phyloP scores from a whole-genome alignment of 768 basidiomycete species.

The Podaxis sp. region DNA sequence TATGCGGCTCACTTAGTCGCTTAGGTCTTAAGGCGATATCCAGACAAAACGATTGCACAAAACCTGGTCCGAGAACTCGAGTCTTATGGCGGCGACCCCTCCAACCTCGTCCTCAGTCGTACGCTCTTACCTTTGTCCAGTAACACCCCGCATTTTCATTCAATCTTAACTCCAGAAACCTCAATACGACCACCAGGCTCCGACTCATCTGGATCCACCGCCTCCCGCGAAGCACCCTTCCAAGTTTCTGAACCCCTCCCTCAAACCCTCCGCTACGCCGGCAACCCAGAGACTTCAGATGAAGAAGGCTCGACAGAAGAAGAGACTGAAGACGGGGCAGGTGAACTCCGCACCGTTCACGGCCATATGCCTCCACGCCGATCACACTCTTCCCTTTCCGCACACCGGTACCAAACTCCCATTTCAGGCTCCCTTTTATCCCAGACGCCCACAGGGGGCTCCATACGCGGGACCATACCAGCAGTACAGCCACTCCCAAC shows the following conservation, averaged over 20 bases:
- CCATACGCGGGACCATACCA: constrained; percentile 38
- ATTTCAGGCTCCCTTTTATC: constrained; percentile 59
- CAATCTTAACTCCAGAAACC: constrained; percentile 28
- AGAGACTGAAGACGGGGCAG: constrained; percentile 41
- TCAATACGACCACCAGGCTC: constrained; percentile 49
- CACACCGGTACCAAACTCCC: constrained; percentile 76
- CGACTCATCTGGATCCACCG: constrained; percentile 61
- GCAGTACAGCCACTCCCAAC: constrained; percentile 67
- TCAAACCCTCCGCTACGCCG: constrained; percentile 4
- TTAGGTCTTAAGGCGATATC: constrained; percentile 77
- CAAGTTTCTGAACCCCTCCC: constrained; percentile 4
- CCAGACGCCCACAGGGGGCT: constrained; percentile 35
- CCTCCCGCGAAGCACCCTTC: constrained; percentile 28
- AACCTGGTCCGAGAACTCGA: constrained; percentile 75
- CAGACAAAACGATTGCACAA: constrained; percentile 74
- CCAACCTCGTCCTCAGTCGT: constrained; percentile 67
- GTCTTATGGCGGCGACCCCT: constrained; percentile 66
- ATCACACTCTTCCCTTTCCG: constrained; percentile 75
- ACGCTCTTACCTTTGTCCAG: constrained; percentile 13
- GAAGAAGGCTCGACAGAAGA: constrained; percentile 18
- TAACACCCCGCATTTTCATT: not conserved
- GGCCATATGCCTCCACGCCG: constrained; percentile 27
- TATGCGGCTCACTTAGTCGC: not conserved
- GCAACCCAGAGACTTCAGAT: constrained; percentile 2
- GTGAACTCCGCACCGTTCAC: constrained; percentile 30